phyloP scores from a whole-genome alignment of 768 basidiomycete genomes.

The Holtermannia corniformis region DNA sequence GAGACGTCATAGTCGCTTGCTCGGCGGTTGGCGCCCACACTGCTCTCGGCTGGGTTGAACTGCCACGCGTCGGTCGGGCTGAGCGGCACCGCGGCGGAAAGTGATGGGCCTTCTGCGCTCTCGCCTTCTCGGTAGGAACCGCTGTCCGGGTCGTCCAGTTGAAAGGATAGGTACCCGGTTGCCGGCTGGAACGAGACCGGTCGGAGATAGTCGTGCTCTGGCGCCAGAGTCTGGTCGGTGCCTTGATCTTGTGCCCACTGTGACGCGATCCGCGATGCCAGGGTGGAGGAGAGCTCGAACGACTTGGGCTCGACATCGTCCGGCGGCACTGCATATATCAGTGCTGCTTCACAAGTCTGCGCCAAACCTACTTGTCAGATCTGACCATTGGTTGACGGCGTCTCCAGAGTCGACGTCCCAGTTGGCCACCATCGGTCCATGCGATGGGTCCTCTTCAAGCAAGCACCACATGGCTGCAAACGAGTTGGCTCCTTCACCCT shows the following conservation, averaged over 20 bases:
- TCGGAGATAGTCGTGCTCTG: too few relatives aligned
- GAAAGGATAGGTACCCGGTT: neutral
- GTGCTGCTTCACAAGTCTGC: neutral
- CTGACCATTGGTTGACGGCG: neutral
- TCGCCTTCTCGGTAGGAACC: neutral
- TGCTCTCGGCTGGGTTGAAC: neutral
- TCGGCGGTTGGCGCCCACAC: neutral
- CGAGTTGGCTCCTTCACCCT: slow-evolving; percentile 15
- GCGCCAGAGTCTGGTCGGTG: neutral
- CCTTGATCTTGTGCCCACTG: neutral
- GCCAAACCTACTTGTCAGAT: neutral
- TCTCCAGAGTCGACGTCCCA: neutral
- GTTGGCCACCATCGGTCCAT: neutral
- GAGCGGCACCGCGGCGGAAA: neutral
- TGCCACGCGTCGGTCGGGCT: neutral
- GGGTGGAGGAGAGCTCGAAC: neutral
- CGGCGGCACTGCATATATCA: neutral
- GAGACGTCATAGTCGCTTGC: neutral
- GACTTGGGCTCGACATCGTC: neutral
- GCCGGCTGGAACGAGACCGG: neutral
- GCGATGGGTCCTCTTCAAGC: slow-evolving; percentile 8
- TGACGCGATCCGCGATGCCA: neutral
- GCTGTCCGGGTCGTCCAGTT: neutral
- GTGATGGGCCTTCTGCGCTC: neutral
- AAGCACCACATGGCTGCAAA: slow-evolving; percentile 24